Conservation (phyloP, 306 rosid genomes). For the Lathyrus oleraceus region DNA sequence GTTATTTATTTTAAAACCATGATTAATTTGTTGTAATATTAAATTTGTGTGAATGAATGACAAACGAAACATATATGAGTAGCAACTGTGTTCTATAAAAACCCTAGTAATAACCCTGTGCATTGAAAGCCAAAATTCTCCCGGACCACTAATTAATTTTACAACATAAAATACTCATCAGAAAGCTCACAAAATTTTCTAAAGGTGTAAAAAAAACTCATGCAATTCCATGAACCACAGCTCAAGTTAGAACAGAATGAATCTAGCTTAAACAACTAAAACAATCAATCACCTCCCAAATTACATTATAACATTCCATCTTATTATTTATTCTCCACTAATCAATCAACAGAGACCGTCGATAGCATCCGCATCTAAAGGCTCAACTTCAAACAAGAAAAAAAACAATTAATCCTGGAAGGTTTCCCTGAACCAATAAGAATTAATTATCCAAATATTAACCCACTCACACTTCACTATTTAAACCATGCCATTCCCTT, state of each 20-base stretch:
- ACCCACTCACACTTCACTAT: constrained; percentile 44
- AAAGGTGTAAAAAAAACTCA: constrained; percentile 36
- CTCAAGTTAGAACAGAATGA: constrained; percentile 38
- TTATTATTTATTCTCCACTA: constrained; percentile 20
- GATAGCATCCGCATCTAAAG: constrained; percentile 52
- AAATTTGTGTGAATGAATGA: background rate
- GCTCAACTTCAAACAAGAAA: constrained; percentile 57
- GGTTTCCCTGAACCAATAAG: constrained; percentile 54
- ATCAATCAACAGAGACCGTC: constrained; percentile 48
- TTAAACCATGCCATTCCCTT: constrained; percentile 52
- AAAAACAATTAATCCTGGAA: constrained; percentile 56
- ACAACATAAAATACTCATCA: constrained; percentile 1
- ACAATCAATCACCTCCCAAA: constrained; percentile 2
- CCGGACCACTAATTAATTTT: background rate
- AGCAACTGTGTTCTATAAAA: constrained; percentile 29
- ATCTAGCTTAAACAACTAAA: constrained; percentile 61
- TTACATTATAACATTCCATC: background rate
- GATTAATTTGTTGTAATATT: background rate
- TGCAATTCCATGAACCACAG: background rate
- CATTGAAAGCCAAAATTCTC: constrained; percentile 53
- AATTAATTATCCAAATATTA: constrained; percentile 39
- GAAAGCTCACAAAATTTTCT: constrained; percentile 62
- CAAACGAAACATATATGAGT: background rate
- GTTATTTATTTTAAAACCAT: background rate
- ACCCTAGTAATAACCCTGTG: constrained; percentile 64